phyloP scores from a whole-genome alignment of 2,329 filamentous ascomycete genomes.

The Nigrospora osmanthi region DNA sequence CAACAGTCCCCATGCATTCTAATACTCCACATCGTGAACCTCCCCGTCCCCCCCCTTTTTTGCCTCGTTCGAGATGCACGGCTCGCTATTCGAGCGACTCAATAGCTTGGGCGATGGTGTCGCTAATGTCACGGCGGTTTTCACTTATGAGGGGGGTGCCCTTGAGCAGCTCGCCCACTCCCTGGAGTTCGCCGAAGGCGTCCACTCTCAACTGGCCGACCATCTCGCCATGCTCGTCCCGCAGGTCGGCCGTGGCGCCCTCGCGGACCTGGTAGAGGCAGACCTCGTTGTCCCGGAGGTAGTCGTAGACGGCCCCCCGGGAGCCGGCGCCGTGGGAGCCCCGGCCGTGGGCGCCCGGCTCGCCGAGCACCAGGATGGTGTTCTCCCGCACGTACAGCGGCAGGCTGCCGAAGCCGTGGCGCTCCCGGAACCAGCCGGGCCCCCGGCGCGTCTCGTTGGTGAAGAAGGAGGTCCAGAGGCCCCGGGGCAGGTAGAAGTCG shows the following conservation, averaged over 20 bases:
- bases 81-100: conserved; percentile 10
- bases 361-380: conserved; percentile 38
- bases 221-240: conserved; percentile 32
- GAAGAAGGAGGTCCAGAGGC: conserved; percentile 40
- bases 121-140: conserved; percentile 12
- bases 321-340: too few species aligned
- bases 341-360: conserved; percentile 25
- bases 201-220: conserved; percentile 32
- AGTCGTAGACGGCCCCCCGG: conserved; percentile 43
- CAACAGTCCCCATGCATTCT: too few species aligned
- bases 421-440: conserved; percentile 52
- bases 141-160: conserved; percentile 22
- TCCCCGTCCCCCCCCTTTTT: too few species aligned
- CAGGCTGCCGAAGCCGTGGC: conserved; percentile 48
- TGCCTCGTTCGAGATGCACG: too few species aligned
- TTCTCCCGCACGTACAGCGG: conserved; percentile 51
- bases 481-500: conserved; percentile 54
- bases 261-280: conserved; percentile 32
- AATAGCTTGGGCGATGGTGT: conserved; percentile 10
- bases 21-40: too few species aligned
- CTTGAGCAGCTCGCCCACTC: conserved; percentile 28
- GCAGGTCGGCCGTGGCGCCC: conserved; percentile 32
- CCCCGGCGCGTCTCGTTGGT: conserved; percentile 40
- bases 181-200: conserved; percentile 28
- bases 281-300: conserved; percentile 37